A percentile compares a stretch with the other conserved stretches of the same genome.
These are phyloP conservation scores for Dioszegia hungarica DNA, from an alignment of 768 basidiomycete genomes.

Conservation along the genomic window DNA sequence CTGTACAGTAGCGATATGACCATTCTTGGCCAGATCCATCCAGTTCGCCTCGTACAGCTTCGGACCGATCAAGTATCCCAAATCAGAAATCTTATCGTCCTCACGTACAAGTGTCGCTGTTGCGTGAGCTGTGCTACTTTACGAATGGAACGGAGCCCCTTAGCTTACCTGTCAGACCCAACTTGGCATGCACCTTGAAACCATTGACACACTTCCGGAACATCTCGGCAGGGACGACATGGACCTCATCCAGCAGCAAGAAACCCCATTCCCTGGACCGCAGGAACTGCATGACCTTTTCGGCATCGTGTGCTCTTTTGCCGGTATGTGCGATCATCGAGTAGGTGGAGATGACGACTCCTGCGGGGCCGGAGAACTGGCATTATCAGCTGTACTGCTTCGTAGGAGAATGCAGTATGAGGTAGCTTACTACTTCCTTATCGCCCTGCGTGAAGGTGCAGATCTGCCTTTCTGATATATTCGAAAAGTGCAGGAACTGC, in stretches of 20 bases:
- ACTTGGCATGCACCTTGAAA: conserved; percentile 97
- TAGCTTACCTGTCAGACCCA: conserved; percentile 81
- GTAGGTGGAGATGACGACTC: conserved; percentile 97
- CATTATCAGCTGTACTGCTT: neutral
- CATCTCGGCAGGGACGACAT: conserved; percentile 98
- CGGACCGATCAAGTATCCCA: conserved; percentile 99
- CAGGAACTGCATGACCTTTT: conserved; percentile 99
- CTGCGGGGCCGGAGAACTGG: conserved; percentile 93
- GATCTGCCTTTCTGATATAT: conserved; percentile 92
- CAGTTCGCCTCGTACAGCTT: conserved; percentile 99
- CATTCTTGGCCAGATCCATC: conserved; percentile 99
- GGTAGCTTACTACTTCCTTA: conserved; percentile 75
- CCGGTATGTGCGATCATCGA: conserved; percentile 99
- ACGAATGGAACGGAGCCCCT: neutral
- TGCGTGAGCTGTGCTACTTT: conserved; percentile 10
- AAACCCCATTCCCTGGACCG: conserved; percentile 99
- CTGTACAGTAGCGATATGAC: conserved; percentile 99
- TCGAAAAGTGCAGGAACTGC: conserved; percentile 98
- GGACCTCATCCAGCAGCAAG: conserved; percentile 94
- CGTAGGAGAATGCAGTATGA: neutral
- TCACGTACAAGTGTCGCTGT: conserved; percentile 95
- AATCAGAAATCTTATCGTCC: conserved; percentile 96
- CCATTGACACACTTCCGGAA: conserved; percentile 96
- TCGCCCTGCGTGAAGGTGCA: conserved; percentile 95
- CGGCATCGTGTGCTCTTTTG: conserved; percentile 96